phyloP scores from a whole-genome alignment of 78 protist genomes.

The Protostelium mycophagum region DNA sequence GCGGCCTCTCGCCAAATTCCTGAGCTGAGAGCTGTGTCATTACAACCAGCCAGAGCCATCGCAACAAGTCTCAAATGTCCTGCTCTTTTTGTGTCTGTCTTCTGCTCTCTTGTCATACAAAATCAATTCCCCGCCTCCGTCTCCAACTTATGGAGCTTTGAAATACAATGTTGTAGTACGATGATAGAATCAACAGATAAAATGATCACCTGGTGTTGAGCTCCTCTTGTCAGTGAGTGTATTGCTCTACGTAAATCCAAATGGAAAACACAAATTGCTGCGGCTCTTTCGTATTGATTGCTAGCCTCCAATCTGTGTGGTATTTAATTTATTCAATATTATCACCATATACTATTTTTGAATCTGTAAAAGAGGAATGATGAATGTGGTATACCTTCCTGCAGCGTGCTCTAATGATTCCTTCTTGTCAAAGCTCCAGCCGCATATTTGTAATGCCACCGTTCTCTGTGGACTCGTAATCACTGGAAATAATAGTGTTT shows the following conservation, averaged over 20 bases:
- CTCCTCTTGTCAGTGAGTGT: conserved; percentile 9
- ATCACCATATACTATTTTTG: neutral
- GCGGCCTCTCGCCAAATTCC: conserved; percentile 44
- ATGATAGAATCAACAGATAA: no score
- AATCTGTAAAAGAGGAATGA: no score
- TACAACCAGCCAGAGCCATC: conserved; percentile 70
- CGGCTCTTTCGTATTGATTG: conserved; percentile 61
- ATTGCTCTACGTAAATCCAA: conserved; percentile 59
- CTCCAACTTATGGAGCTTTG: neutral
- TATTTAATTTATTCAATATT: no score
- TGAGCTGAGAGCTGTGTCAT: neutral
- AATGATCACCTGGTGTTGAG: neutral
- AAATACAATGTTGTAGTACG: neutral
- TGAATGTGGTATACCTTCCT: no score
- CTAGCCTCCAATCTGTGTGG: conserved; percentile 34
- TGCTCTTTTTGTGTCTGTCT: conserved; percentile 11
- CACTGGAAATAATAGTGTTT: neutral
- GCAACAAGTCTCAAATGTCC: conserved; percentile 22
- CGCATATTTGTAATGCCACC: neutral
- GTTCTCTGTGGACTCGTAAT: neutral
- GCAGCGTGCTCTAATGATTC: neutral
- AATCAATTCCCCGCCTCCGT: neutral
- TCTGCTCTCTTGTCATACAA: neutral
- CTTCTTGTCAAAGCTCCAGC: neutral
- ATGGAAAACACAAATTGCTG: conserved; percentile 59